These are phyloP conservation scores for Penicillium daleae DNA, from an alignment of 495 filamentous ascomycete genomes.

Conservation along the genomic window DNA sequence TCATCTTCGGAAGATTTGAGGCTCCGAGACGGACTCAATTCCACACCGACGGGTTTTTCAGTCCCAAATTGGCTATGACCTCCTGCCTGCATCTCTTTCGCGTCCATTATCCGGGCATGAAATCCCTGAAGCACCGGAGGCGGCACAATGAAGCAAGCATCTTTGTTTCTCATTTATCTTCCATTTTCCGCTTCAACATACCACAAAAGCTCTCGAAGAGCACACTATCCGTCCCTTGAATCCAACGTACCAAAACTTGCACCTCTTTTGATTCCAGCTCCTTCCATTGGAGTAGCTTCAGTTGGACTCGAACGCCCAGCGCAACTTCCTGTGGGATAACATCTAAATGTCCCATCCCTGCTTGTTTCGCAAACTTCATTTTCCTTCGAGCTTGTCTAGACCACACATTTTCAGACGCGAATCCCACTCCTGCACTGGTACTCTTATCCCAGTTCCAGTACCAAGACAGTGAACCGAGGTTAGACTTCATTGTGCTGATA, in stretches of 20 bases:
- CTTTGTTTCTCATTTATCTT: conserved; percentile 13
- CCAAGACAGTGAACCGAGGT: conserved; percentile 51
- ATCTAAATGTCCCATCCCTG: conserved; percentile 33
- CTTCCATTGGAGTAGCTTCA: conserved; percentile 35
- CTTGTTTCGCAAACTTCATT: conserved; percentile 36
- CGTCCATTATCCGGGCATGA: neutral
- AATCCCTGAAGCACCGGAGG: too few relatives aligned
- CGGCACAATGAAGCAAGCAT: neutral
- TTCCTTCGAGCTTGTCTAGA: conserved; percentile 66
- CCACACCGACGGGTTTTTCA: neutral
- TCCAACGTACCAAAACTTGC: conserved; percentile 66
- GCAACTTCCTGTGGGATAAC: conserved; percentile 29
- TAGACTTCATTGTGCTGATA: conserved; percentile 39
- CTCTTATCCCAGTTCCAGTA: conserved; percentile 54
- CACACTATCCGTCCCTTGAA: conserved; percentile 71
- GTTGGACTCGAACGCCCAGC: conserved; percentile 52
- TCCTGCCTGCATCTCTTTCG: neutral
- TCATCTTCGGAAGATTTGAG: neutral
- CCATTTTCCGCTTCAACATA: conserved; percentile 65
- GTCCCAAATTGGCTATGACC: neutral
- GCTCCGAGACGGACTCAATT: neutral
- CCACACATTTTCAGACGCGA: conserved; percentile 71
- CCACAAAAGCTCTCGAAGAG: conserved; percentile 91
- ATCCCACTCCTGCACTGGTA: conserved; percentile 53
- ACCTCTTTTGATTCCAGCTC: conserved; percentile 28